These are phyloP conservation scores for Cytospora leucostoma DNA, from an alignment of 2,329 filamentous ascomycete genomes.

Conservation along the genomic window DNA sequence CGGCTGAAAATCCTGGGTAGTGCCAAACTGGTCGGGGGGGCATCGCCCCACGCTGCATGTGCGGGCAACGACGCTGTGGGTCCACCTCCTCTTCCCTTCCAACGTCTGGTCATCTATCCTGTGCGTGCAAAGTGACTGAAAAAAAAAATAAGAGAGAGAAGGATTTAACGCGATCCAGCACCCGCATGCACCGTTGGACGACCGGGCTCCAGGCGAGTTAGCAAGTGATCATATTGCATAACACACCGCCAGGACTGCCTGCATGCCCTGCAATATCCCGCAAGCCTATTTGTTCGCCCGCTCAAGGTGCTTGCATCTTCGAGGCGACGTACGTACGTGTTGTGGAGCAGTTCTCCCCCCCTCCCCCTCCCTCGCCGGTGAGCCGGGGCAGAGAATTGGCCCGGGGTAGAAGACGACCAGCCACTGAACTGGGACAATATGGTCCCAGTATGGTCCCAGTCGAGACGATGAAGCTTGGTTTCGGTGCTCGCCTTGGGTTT, in stretches of 20 bases:
- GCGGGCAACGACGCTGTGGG: background rate
- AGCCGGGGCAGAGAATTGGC: background rate
- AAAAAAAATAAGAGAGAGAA: background rate
- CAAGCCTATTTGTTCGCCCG: background rate
- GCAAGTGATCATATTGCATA: background rate
- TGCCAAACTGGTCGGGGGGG: background rate
- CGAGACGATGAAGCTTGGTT: background rate
- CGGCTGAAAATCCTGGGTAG: background rate
- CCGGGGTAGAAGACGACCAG: background rate
- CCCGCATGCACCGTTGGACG: background rate
- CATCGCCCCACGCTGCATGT: background rate
- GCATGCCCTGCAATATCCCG: background rate
- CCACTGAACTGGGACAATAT: background rate
- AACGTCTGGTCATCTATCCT: background rate
- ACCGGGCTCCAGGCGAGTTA: background rate
- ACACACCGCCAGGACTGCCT: background rate
- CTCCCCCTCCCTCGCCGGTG: background rate
- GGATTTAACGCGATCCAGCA: background rate
- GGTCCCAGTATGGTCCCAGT: background rate
- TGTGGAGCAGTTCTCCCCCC: background rate
- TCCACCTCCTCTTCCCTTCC: background rate
- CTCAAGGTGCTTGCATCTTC: conserved; percentile 1
- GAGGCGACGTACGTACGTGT: background rate
- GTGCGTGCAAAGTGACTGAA: too few species aligned
- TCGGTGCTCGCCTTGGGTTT: background rate